Base-by-base conservation (phyloP, 352 stramenopile species). In the Aphanomyces invadans region DNA sequence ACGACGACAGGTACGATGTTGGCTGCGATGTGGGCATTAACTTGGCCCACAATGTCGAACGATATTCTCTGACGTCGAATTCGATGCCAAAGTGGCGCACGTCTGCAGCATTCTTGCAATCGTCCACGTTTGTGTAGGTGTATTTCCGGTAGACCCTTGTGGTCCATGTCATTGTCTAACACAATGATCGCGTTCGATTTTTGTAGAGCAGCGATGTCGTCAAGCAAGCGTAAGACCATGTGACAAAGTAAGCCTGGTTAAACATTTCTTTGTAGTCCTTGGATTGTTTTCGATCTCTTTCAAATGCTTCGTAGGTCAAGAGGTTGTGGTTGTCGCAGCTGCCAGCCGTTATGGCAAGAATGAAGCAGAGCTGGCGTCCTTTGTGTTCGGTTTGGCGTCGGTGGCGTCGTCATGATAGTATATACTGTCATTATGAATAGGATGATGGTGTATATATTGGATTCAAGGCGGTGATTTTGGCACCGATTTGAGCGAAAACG, bases 1-100 rank as follows among this genome's bases (percentile, higher is more conserved):
- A 54, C 56, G 28, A 61, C 21, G 9, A 64, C 56, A 29, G 53
- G 53, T 23, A 21, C 17, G 36, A 61, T 45, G 26, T 61, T 25
- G 7, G 17, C 53, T 32, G 17, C 26, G 5, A 61, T 32, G 19
- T 62, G 56, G 36, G 46, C 10, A 10, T 51, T 55, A 64, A 10
- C 28, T 64, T 52, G 2, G 21, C 21, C 56, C 56, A 64, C 0
- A 64, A 21, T 12, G 26, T 54, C 26, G 46, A 54, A 23, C 26
- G n/a, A 21, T 23, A 31, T 21, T 42, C 36, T 15, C 15, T 42
- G 7, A 42, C 36, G 36, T 42, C 36, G 15, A 42, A 15, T 42
- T 42, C 36, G 36, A 42, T 42, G 7, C 36, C 36, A 42, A 15
- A 42, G 36, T 15, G 7, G 7, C 36, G 36, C 36, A 42, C 7